Evolutionary conservation across 2,329 filamentous ascomycete genomes (phyloP).

Genomic region (Fusarium sp.): DNA sequence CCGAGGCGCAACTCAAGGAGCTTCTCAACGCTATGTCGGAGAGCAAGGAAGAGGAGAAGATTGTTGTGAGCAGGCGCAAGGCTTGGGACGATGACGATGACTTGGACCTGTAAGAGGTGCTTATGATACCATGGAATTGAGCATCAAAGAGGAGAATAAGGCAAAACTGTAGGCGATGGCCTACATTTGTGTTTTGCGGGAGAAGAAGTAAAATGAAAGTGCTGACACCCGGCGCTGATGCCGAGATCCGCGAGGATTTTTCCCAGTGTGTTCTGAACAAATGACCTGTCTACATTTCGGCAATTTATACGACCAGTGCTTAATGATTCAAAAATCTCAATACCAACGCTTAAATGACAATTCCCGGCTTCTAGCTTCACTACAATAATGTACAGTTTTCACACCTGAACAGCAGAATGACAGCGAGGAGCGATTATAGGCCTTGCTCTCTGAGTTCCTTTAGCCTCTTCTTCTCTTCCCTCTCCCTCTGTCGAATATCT

Average conservation of each 20-base stretch:
- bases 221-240: not conserved
- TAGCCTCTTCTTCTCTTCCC: slow-evolving; percentile 73
- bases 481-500: slow-evolving; percentile 76
- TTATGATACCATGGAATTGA: slow-evolving; percentile 25
- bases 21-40: slow-evolving; percentile 87
- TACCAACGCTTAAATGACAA: slow-evolving; percentile 11
- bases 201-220: slow-evolving; percentile 11
- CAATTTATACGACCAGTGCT: not conserved
- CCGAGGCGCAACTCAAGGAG: slow-evolving; percentile 93
- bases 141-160: not conserved
- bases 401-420: not conserved
- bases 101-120: slow-evolving; percentile 64
- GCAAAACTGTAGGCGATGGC: slow-evolving; percentile 10
- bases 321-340: not conserved
- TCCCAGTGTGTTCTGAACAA: not conserved
- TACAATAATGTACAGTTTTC: slow-evolving; percentile 22
- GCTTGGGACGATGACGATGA: slow-evolving; percentile 88
- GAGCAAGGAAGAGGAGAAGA: slow-evolving; percentile 81
- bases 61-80: slow-evolving; percentile 86
- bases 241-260: not conserved
- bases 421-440: slow-evolving; percentile 19
- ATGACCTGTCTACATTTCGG: not conserved
- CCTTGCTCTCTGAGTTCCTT: slow-evolving; percentile 56
- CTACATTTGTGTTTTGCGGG: slow-evolving; percentile 15
- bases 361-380: not conserved